Evolutionary conservation across 2,329 filamentous ascomycete genomes (phyloP).

Genomic region (Fusarium liriodendri): DNA sequence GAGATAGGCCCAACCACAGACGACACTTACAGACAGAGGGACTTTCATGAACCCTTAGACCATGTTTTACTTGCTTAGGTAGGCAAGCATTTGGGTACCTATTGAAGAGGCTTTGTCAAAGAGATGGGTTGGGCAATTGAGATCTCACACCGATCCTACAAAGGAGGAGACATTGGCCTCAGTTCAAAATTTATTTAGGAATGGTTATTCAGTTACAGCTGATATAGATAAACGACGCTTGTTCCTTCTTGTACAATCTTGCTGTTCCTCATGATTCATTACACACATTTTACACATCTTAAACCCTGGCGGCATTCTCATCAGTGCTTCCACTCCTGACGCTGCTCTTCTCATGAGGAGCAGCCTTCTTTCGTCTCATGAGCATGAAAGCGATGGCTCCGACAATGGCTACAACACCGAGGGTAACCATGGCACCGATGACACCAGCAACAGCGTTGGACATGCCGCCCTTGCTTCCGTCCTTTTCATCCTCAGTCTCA

Average conservation of each 20-base stretch:
- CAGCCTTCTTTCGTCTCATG: conserved; percentile 35
- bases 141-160: no score
- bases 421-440: conserved; percentile 48
- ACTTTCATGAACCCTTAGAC: no score
- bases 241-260: neutral
- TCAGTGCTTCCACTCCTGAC: conserved; percentile 28
- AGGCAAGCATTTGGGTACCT: neutral
- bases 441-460: conserved; percentile 50
- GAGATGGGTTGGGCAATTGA: neutral
- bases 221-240: neutral
- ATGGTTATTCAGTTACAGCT: neutral
- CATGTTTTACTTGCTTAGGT: neutral
- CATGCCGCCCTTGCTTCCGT: conserved; percentile 35
- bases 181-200: no score
- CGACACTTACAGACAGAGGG: no score
- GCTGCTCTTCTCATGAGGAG: conserved; percentile 15
- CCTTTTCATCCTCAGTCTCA: conserved; percentile 4
- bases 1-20: no score
- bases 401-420: conserved; percentile 42
- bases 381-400: conserved; percentile 37
- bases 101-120: neutral
- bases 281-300: neutral
- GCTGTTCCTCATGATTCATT: neutral
- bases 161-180: no score
- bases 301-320: conserved; percentile 5